Base-by-base conservation (phyloP, 495 filamentous ascomycete genomes). In the Trichoderma erinaceum region DNA sequence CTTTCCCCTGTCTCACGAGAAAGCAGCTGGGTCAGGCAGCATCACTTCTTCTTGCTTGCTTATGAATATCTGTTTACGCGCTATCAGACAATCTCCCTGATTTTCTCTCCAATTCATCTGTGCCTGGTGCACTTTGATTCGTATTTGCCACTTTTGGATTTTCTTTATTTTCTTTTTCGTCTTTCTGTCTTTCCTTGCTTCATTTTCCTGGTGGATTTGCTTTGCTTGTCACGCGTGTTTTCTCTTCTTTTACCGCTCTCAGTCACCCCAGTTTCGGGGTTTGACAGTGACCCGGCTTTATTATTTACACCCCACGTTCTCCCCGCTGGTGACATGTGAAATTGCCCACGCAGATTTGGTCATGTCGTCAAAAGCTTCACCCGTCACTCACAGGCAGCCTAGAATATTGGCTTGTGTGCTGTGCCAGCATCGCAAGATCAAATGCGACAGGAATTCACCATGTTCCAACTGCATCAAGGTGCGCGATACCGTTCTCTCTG, bases 401-500 rank as follows among this genome's bases (percentile, higher is more conserved):
- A 35, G 56, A 10, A 61, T 61, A 61, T 10, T 81, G 16, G 79
- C 79, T 15, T 81, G 79, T 67, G 73, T 76, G 8, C 74, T 80
- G 6, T 91, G 88, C 68, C 87, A 88, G 70, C 83, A 83, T 68
- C 79, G 88, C 66, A 91, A 91, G 76, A 84, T 90, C 71, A 87
- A 86, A 72, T 91, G 89, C 75, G 87, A 90, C 72, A 85, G 87
- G 56, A 81, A 83, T 50, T 88, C 86, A 74, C 88, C 89, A 23
- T 91, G 88, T 70, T 81, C 84, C 61, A 88, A 89, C 58, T 91
- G 88, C 72, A 73, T 75, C 64, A 88, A 88, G 74, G 77, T 80
- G 29, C 38, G 67, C 44, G 70, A 66, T 41, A 5, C 44, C 27
- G 50, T 38, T 21, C 52, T 2, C 23, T 41, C 16, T 64, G 50